A percentile compares a stretch with the other conserved stretches of the same genome.
phyloP scores from a whole-genome alignment of 169 alveolate genomes.

The Plasmodium gallinaceum region DNA sequence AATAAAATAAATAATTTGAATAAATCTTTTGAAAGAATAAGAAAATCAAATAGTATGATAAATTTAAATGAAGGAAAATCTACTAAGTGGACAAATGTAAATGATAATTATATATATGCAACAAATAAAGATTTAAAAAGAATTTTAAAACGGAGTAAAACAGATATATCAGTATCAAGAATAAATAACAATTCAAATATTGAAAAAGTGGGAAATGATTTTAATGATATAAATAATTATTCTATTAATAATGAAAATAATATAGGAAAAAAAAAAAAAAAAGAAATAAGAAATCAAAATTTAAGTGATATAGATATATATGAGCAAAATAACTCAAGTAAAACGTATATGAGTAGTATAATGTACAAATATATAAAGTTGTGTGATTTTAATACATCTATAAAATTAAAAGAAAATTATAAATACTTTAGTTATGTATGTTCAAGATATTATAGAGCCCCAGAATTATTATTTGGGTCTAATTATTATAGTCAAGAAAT shows the following conservation, averaged over 20 bases:
- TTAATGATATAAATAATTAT: neutral
- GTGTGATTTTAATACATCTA: conserved; percentile 60
- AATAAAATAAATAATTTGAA: neutral
- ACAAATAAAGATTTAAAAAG: neutral
- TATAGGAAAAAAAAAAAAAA: neutral
- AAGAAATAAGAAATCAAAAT: neutral
- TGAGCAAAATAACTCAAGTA: conserved; percentile 8
- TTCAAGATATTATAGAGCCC: conserved; percentile 99
- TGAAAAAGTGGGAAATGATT: neutral
- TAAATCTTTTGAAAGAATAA: neutral
- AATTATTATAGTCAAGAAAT: conserved; percentile 97
- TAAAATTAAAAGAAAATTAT: conserved; percentile 56
- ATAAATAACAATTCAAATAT: neutral
- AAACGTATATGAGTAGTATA: conserved; percentile 25
- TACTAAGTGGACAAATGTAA: neutral
- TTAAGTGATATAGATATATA: neutral
- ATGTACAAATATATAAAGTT: conserved; percentile 55
- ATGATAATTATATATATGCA: neutral
- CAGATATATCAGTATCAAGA: neutral
- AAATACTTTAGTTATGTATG: conserved; percentile 92
- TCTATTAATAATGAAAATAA: neutral
- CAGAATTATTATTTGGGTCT: conserved; percentile 99
- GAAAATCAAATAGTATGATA: conserved; percentile 22
- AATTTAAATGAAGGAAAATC: conserved; percentile 3
- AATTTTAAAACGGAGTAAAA: neutral